Percentiles rank a stretch among this genome's conserved stretches.
phyloP scores from a whole-genome alignment of 495 filamentous ascomycete genomes.

The Hypoxylon lenormandii region DNA sequence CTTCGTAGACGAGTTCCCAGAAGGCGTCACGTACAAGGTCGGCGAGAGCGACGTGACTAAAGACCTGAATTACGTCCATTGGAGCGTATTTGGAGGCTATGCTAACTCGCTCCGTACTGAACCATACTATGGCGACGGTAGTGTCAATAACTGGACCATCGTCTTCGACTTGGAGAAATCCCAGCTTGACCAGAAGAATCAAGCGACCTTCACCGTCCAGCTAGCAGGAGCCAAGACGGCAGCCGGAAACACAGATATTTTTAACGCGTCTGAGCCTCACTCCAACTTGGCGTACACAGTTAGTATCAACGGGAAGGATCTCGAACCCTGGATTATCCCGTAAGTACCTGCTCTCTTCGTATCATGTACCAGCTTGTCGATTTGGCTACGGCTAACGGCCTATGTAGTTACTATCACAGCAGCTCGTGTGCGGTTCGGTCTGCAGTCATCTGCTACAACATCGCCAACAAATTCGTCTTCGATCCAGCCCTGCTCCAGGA shows the following conservation, averaged over 20 bases:
- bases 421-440: conserved; percentile 67
- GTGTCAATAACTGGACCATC: conserved; percentile 67
- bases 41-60: conserved; percentile 58
- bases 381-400: conserved; percentile 15
- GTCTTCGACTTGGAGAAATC: conserved; percentile 58
- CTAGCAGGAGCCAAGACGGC: conserved; percentile 69
- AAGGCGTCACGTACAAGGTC: conserved; percentile 65
- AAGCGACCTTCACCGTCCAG: conserved; percentile 68
- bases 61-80: conserved; percentile 68
- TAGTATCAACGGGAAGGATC: conserved; percentile 56
- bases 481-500: conserved; percentile 55
- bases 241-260: conserved; percentile 67
- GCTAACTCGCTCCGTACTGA: conserved; percentile 50
- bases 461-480: conserved; percentile 65
- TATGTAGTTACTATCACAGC: conserved; percentile 53
- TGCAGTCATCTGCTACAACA: conserved; percentile 69
- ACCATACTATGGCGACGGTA: conserved; percentile 53
- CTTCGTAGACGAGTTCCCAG: conserved; percentile 64
- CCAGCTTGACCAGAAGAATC: conserved; percentile 46
- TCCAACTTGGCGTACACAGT: conserved; percentile 60
- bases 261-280: conserved; percentile 60
- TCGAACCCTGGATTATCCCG: conserved; percentile 62
- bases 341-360: conserved; percentile 47
- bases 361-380: neutral
- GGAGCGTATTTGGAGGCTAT: conserved; percentile 64